Evolutionary conservation across 1,284 basidiomycete genomes (phyloP), one percentile per base, ranked within the genome.

Genomic region (Boletus sp.): DNA sequence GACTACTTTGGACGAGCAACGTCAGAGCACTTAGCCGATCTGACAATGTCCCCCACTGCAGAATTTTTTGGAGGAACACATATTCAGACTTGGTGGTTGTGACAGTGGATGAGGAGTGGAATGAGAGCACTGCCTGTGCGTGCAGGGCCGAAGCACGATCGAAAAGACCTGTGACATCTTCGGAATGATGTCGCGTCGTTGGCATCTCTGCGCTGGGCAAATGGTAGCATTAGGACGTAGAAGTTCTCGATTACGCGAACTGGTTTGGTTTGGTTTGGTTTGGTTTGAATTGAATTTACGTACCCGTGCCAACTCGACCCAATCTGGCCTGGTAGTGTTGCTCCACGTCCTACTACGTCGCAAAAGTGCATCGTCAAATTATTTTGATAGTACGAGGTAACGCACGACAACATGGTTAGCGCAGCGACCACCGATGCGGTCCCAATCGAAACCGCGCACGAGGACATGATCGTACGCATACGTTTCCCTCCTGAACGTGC

Each of bases 1-100:
- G 95, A 44, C 89, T 91, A 50, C 87, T 88, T 65, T 96, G 91
- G 14, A 94, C 88, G 41, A 98, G 77, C 25, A 99, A 74, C 5
- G 94, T 93, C 44, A 99, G 74, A 0, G 96, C 96, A 49, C 91
- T 93, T 2, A 99, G 84, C 52, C 92, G 80, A 67, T 99, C 96
- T 20, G 91, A 92, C 17, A 97, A 81, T 2, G 96, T 99, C 56
- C 94, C 94, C 40, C 83, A 84, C 25, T 82, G 75, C 19, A 95
- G 81, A 45, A 97, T 88, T 56, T 89, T 88, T 43, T 84, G 76
- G 45, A 96, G 76, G 71, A 97, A 97, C 5, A 74, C 76, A 8
- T 80, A 76, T 65, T 96, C 93, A 0, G 90, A 62, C 16, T 72
- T 71, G 12, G 66, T 64, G 8, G 67, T 64, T 16, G 71, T 70